A percentile compares a stretch with the other conserved stretches of the same genome.
Conservation (phyloP, 257 asterid genomes). For the Orobanche coerulescens region DNA sequence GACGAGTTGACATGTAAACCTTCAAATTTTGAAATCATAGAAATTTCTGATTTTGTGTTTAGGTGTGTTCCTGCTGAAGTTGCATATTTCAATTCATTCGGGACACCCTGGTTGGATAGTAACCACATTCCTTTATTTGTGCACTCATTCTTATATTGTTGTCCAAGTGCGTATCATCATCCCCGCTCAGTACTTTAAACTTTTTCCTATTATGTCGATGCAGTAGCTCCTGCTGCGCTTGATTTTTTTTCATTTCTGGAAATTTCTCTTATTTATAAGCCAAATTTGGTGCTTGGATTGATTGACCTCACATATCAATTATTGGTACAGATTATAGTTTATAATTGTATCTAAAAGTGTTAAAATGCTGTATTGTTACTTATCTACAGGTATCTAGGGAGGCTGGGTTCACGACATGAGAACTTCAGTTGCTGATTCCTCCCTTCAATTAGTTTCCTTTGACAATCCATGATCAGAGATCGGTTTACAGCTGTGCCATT, state of each 20-base stretch:
- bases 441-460: neutral
- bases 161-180: neutral
- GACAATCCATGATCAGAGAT: slow-evolving; percentile 8
- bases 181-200: slow-evolving; percentile 2
- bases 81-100: slow-evolving; percentile 5
- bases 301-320: neutral
- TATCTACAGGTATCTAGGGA: slow-evolving; percentile 17
- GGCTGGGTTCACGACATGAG: slow-evolving; percentile 6
- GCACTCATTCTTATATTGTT: neutral
- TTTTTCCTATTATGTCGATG: neutral
- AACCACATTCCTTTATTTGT: neutral
- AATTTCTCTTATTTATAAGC: slow-evolving; percentile 11
- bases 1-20: neutral
- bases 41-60: neutral
- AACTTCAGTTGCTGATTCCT: neutral
- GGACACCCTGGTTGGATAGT: neutral
- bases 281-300: neutral
- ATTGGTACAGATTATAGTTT: neutral
- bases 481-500: slow-evolving; percentile 22
- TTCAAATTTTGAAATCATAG: neutral
- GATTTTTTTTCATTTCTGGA: slow-evolving; percentile 1
- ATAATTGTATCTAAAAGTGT: slow-evolving; percentile 7
- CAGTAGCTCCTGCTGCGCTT: slow-evolving; percentile 1
- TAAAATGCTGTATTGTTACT: neutral
- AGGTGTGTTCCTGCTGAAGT: neutral